Evolutionary conservation across 805 yeast genomes (phyloP).

Genomic region (Yarrowia deformans): DNA sequence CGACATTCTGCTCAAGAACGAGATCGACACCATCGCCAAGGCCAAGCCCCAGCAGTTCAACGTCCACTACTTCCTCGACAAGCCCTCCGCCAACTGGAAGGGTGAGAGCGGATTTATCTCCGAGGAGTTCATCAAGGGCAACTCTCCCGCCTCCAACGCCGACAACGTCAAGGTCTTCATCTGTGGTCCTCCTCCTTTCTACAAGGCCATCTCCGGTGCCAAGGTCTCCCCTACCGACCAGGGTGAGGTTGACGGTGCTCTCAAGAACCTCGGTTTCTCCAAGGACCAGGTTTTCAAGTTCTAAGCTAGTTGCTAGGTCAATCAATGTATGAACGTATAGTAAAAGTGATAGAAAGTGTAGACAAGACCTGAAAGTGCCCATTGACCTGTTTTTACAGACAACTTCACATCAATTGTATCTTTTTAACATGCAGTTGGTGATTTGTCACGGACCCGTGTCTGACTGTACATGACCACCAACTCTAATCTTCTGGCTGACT

Average conservation of each 20-base stretch:
- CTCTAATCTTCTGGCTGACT: background rate
- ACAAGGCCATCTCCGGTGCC: conserved; percentile 84
- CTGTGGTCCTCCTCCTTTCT: conserved; percentile 95
- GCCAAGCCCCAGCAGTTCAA: conserved; percentile 79
- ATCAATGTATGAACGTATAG: background rate
- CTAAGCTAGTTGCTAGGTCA: conserved; percentile 50
- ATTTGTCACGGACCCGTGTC: conserved; percentile 3
- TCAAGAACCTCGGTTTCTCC: conserved; percentile 86
- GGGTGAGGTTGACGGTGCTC: conserved; percentile 90
- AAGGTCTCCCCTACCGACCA: conserved; percentile 89
- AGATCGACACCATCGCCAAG: conserved; percentile 71
- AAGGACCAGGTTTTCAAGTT: conserved; percentile 91
- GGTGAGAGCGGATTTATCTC: conserved; percentile 79
- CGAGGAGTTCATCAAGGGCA: conserved; percentile 69
- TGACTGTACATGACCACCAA: background rate
- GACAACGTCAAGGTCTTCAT: conserved; percentile 79
- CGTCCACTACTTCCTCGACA: conserved; percentile 81
- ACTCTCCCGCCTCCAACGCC: conserved; percentile 68
- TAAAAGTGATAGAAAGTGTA: too few relatives aligned
- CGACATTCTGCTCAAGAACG: conserved; percentile 83
- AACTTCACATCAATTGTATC: background rate
- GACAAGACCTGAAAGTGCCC: background rate
- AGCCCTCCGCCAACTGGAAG: conserved; percentile 57
- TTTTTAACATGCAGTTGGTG: background rate
- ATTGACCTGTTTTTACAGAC: background rate